phyloP scores from a whole-genome alignment of 192 early-diverging fungal genomes.

The Backusella morwellensis region DNA sequence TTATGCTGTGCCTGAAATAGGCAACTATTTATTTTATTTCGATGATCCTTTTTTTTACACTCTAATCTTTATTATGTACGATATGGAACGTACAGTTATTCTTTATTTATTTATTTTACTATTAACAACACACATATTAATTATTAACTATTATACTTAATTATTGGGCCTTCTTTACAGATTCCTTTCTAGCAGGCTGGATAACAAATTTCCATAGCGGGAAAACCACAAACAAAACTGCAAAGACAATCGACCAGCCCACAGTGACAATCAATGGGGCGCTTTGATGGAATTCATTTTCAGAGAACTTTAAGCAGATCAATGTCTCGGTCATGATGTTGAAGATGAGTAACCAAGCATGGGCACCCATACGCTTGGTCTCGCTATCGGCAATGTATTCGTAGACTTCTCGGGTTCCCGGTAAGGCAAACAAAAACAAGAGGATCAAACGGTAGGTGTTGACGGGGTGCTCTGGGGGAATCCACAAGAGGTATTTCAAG shows the following conservation, averaged over 20 bases:
- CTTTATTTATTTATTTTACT: not conserved
- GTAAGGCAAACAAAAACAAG: constrained; percentile 84
- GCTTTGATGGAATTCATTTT: constrained; percentile 82
- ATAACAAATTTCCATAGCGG: constrained; percentile 72
- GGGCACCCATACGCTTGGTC: constrained; percentile 89
- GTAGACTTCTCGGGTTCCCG: constrained; percentile 86
- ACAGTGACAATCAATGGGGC: constrained; percentile 66
- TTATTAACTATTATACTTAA: not conserved
- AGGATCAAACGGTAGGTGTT: constrained; percentile 75
- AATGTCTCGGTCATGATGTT: constrained; percentile 88
- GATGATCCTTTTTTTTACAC: not conserved
- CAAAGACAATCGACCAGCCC: constrained; percentile 71
- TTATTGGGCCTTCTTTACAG: constrained; percentile 12
- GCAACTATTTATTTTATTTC: too few species aligned
- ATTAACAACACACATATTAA: not conserved
- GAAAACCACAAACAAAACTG: constrained; percentile 60
- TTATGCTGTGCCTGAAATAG: too few species aligned
- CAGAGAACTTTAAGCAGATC: constrained; percentile 88
- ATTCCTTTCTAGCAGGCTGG: not conserved
- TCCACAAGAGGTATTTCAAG: constrained; percentile 90
- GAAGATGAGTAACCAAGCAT: constrained; percentile 88
- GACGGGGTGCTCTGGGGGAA: constrained; percentile 83
- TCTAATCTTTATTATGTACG: not conserved
- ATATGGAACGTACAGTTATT: not conserved
- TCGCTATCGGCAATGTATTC: constrained; percentile 80